Evolutionary conservation across 495 filamentous ascomycete species (phyloP).

Genomic region (Hypoxylon trugodes): DNA sequence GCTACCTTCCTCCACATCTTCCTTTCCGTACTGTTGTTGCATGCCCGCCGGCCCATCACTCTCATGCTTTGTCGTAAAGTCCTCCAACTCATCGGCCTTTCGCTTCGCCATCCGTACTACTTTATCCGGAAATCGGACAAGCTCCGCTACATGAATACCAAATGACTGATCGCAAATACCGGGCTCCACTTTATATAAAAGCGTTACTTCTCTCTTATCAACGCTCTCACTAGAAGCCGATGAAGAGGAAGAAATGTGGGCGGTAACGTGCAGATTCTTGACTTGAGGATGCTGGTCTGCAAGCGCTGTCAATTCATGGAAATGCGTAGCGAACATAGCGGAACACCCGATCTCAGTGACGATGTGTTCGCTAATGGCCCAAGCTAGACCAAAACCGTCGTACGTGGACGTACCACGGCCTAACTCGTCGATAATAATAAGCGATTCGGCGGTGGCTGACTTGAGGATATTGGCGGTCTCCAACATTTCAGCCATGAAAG

Average conservation of each 20-base stretch:
- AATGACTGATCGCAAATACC: slow-evolving; percentile 97
- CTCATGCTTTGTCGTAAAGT: slow-evolving; percentile 83
- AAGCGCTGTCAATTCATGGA: slow-evolving; percentile 95
- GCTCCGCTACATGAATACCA: slow-evolving; percentile 97
- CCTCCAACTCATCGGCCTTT: slow-evolving; percentile 97
- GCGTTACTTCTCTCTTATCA: slow-evolving; percentile 84
- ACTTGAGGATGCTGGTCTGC: slow-evolving; percentile 86
- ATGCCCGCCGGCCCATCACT: slow-evolving; percentile 53
- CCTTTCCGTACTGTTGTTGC: slow-evolving; percentile 68
- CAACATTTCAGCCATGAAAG: slow-evolving; percentile 99
- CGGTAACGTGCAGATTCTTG: slow-evolving; percentile 93
- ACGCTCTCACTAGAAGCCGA: slow-evolving; percentile 37
- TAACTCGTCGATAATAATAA: slow-evolving; percentile 99
- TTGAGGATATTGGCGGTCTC: slow-evolving; percentile 99
- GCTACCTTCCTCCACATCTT: slow-evolving; percentile 93
- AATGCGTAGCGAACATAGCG: slow-evolving; percentile 96
- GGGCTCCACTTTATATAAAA: slow-evolving; percentile 94
- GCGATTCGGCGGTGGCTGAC: slow-evolving; percentile 88
- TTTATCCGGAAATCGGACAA: slow-evolving; percentile 97
- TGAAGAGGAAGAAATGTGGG: slow-evolving; percentile 73
- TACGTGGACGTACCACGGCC: slow-evolving; percentile 97
- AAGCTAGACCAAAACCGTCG: slow-evolving; percentile 96
- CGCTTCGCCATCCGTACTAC: slow-evolving; percentile 98
- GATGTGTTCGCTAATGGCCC: slow-evolving; percentile 98
- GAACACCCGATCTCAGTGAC: slow-evolving; percentile 93